Percentiles rank a stretch among this genome's conserved stretches.
These are phyloP conservation scores for Phyllosticta citribraziliensis DNA, from an alignment of 2,329 filamentous ascomycete species.

Conservation along the genomic window DNA sequence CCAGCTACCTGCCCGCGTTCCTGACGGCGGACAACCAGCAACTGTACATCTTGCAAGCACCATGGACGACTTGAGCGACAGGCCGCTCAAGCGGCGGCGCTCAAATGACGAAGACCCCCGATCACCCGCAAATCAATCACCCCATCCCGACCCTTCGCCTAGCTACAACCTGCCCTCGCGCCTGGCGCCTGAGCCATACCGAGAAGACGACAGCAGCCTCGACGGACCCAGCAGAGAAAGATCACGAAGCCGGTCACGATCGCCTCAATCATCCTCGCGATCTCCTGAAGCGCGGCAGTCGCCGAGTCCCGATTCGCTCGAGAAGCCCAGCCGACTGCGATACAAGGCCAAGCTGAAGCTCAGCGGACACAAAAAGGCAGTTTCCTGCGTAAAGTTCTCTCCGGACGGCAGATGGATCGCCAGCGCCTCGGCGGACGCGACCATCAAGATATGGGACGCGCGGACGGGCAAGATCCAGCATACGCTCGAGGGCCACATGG, in stretches of 20 bases:
- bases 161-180: slow-evolving; percentile 24
- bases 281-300: slow-evolving; percentile 13
- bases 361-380: slow-evolving; percentile 65
- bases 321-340: slow-evolving; percentile 48
- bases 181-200: slow-evolving; percentile 22
- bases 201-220: slow-evolving; percentile 15
- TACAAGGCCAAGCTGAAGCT: slow-evolving; percentile 64
- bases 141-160: slow-evolving; percentile 19
- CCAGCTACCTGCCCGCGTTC: background rate
- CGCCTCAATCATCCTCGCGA: slow-evolving; percentile 12
- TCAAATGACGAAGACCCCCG: slow-evolving; percentile 18
- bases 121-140: slow-evolving; percentile 23
- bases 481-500: slow-evolving; percentile 85
- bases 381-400: slow-evolving; percentile 82
- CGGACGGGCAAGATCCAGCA: slow-evolving; percentile 69
- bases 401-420: slow-evolving; percentile 86
- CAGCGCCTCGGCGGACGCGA: slow-evolving; percentile 70
- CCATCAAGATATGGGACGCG: slow-evolving; percentile 85
- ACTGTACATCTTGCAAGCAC: background rate
- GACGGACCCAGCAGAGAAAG: background rate
- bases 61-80: slow-evolving; percentile 11
- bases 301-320: slow-evolving; percentile 5
- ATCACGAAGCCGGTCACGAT: background rate
- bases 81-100: slow-evolving; percentile 22
- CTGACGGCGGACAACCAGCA: background rate